A percentile compares a stretch with the other conserved stretches of the same genome.
phyloP scores from a whole-genome alignment of 805 yeast genomes.

The Ogataea pignaliae region DNA sequence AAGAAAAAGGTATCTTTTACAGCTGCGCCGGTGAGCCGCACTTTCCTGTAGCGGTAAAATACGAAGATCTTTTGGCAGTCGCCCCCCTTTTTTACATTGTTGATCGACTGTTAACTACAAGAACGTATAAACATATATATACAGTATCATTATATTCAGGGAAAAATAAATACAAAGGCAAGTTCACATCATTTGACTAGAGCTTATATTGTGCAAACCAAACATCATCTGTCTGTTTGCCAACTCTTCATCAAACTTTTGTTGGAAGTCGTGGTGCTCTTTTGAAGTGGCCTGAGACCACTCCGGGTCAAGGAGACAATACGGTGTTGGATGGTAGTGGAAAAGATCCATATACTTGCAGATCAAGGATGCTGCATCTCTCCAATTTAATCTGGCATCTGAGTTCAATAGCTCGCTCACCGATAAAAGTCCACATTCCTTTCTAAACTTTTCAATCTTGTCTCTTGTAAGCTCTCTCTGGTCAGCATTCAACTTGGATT shows the following conservation, averaged over 20 bases:
- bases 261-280: conserved; percentile 3
- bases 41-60: not conserved
- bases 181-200: conserved; percentile 12
- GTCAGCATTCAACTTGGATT: conserved; percentile 10
- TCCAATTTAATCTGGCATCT: conserved; percentile 12
- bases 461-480: conserved; percentile 5
- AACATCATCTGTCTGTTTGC: conserved; percentile 9
- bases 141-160: not conserved
- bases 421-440: conserved; percentile 18
- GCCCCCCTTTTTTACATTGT: no score
- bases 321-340: conserved; percentile 19
- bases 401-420: conserved; percentile 7
- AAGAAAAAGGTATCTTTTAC: no score
- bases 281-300: conserved; percentile 8
- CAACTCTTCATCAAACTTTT: conserved; percentile 8
- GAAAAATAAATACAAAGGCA: not conserved
- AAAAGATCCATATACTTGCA: conserved; percentile 19
- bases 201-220: conserved; percentile 9
- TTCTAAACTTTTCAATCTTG: conserved; percentile 9
- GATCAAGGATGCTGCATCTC: conserved; percentile 19
- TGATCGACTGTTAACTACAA: no score
- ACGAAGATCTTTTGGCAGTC: no score
- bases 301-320: conserved; percentile 13
- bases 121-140: no score
- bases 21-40: not conserved